Conservation (phyloP, 495 filamentous ascomycete genomes). For the Neurospora sp. region DNA sequence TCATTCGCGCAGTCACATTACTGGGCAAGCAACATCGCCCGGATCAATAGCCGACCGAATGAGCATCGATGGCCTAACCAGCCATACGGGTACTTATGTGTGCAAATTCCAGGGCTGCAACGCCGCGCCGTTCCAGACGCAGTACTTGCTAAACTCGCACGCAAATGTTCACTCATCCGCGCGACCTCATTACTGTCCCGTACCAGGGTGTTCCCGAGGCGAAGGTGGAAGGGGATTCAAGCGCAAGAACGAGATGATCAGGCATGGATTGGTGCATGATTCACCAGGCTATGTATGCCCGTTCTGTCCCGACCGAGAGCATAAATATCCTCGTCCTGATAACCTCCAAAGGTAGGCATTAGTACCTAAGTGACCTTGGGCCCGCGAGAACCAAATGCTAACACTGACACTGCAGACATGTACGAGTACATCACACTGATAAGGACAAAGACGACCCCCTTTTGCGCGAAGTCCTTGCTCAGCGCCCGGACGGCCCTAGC, state of each 20-base stretch:
- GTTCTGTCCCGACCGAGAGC: conserved; percentile 91
- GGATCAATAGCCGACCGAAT: conserved; percentile 36
- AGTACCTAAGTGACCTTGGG: background rate
- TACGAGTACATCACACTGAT: conserved; percentile 79
- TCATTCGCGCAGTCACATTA: conserved; percentile 12
- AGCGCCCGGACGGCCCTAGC: conserved; percentile 75
- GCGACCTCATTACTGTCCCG: conserved; percentile 84
- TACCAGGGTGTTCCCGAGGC: conserved; percentile 65
- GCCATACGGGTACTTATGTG: conserved; percentile 19
- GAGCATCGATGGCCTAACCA: conserved; percentile 41
- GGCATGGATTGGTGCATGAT: conserved; percentile 89
- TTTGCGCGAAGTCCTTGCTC: conserved; percentile 70
- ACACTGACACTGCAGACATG: conserved; percentile 49
- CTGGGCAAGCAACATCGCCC: conserved; percentile 18
- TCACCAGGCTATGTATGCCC: conserved; percentile 96
- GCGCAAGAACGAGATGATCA: conserved; percentile 98
- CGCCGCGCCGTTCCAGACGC: conserved; percentile 85
- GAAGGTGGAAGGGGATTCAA: conserved; percentile 93
- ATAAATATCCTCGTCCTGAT: conserved; percentile 93
- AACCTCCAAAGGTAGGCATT: conserved; percentile 81
- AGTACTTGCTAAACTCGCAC: conserved; percentile 76
- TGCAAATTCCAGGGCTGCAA: conserved; percentile 50
- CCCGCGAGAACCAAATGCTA: background rate
- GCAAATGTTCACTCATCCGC: conserved; percentile 90
- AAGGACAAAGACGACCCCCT: conserved; percentile 75